Percentiles rank a stretch among this genome's conserved stretches.
phyloP scores from a whole-genome alignment of 495 filamentous ascomycete species.

The Patellaria atrata region DNA sequence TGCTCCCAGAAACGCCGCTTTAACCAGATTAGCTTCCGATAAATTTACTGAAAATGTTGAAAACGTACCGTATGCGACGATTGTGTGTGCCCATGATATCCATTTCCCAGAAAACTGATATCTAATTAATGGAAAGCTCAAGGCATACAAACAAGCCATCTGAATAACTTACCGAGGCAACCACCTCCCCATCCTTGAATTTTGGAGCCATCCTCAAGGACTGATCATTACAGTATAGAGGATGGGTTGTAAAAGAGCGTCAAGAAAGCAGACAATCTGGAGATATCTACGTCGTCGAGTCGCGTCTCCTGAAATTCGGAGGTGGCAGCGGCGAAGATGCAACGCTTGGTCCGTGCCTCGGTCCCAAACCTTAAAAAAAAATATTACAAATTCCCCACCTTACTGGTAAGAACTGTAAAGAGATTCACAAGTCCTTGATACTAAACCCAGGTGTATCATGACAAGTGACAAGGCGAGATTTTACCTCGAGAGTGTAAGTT shows the following conservation, averaged over 20 bases:
- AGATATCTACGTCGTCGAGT: no score
- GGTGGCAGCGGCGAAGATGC: no score
- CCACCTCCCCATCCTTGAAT: conserved; percentile 78
- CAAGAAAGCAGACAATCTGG: no score
- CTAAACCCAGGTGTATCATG: no score
- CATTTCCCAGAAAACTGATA: conserved; percentile 71
- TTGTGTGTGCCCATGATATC: conserved; percentile 80
- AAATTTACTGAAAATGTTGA: not conserved
- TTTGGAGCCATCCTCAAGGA: conserved; percentile 55
- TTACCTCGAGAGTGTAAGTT: conserved; percentile 83
- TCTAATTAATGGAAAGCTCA: conserved; percentile 10
- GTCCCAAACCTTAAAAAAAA: no score
- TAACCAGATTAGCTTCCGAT: conserved; percentile 5
- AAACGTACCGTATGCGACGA: conserved; percentile 53
- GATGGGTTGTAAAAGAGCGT: conserved; percentile 23
- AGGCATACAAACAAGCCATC: conserved; percentile 14
- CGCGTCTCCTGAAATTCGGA: no score
- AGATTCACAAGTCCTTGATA: no score
- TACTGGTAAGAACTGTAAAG: no score
- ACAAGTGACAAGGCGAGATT: conserved; percentile 90
- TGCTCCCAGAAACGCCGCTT: conserved; percentile 81
- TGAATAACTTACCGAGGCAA: conserved; percentile 46
- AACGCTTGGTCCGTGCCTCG: no score
- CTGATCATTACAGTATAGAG: conserved; percentile 27
- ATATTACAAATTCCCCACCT: no score